Percentiles rank a stretch among this genome's conserved stretches.
phyloP scores from a whole-genome alignment of 176 grass and related monocot species.

The Chrysopogon serrulatus region DNA sequence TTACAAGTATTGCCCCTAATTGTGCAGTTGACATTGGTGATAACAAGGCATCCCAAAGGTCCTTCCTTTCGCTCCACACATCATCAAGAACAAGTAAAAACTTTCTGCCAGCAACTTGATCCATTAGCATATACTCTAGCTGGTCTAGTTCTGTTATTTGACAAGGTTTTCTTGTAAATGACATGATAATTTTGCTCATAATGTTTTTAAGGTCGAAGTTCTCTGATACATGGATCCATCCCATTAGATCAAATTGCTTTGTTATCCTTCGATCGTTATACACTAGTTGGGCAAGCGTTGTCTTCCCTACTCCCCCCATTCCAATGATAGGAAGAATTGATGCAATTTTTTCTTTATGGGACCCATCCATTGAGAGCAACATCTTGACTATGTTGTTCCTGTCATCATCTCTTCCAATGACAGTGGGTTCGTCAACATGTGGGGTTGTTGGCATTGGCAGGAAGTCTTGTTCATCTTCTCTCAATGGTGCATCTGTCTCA shows the following conservation, averaged over 20 bases:
- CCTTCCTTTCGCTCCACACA: slow-evolving; percentile 30
- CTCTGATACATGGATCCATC: slow-evolving; percentile 38
- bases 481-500: background rate
- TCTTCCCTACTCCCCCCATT: slow-evolving; percentile 21
- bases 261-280: slow-evolving; percentile 18
- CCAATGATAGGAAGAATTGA: slow-evolving; percentile 19
- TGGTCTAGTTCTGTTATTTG: slow-evolving; percentile 13
- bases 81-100: slow-evolving; percentile 43
- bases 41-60: slow-evolving; percentile 19
- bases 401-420: slow-evolving; percentile 28
- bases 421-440: background rate
- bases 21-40: background rate
- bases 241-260: background rate
- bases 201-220: slow-evolving; percentile 24
- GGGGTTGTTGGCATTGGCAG: background rate
- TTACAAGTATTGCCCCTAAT: slow-evolving; percentile 29
- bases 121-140: slow-evolving; percentile 15
- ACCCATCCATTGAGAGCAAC: slow-evolving; percentile 9
- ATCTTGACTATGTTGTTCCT: slow-evolving; percentile 1
- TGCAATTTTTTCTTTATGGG: background rate
- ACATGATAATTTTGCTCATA: slow-evolving; percentile 17
- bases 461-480: background rate
- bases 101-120: slow-evolving; percentile 8
- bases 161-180: slow-evolving; percentile 10
- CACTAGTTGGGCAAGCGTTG: slow-evolving; percentile 40